phyloP scores from a whole-genome alignment of 768 basidiomycete genomes.

The Phylloporus arenicola region DNA sequence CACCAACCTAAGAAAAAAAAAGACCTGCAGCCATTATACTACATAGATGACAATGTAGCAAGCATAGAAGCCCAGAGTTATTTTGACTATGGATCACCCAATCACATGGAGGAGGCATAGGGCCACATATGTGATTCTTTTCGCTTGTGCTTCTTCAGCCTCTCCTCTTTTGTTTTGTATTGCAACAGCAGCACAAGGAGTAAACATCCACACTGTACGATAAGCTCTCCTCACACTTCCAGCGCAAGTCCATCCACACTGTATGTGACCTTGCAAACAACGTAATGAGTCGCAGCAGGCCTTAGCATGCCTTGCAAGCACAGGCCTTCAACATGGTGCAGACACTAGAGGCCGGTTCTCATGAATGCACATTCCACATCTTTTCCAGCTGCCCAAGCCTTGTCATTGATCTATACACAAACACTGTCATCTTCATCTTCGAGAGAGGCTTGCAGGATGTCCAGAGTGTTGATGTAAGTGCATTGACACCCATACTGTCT shows the following conservation, averaged over 20 bases:
- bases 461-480: too few relatives aligned
- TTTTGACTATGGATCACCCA: too few relatives aligned
- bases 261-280: slow-evolving; percentile 72
- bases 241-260: slow-evolving; percentile 69
- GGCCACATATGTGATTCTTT: slow-evolving; percentile 86
- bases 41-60: too few relatives aligned
- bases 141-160: slow-evolving; percentile 76
- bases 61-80: too few relatives aligned
- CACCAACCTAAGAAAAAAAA: too few relatives aligned
- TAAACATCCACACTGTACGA: slow-evolving; percentile 62
- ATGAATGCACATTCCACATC: slow-evolving; percentile 63
- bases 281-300: slow-evolving; percentile 66
- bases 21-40: too few relatives aligned
- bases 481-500: too few relatives aligned
- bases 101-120: too few relatives aligned
- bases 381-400: slow-evolving; percentile 72
- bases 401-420: slow-evolving; percentile 69
- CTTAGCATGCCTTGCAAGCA: slow-evolving; percentile 77
- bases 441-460: slow-evolving; percentile 41
- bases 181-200: slow-evolving; percentile 28
- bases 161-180: slow-evolving; percentile 63
- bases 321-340: slow-evolving; percentile 63
- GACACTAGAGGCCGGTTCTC: slow-evolving; percentile 28
- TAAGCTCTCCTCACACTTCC: slow-evolving; percentile 65
- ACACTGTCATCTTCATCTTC: slow-evolving; percentile 61